phyloP scores from a whole-genome alignment of 2,329 filamentous ascomycete genomes.

The Alternaria metachromatica region DNA sequence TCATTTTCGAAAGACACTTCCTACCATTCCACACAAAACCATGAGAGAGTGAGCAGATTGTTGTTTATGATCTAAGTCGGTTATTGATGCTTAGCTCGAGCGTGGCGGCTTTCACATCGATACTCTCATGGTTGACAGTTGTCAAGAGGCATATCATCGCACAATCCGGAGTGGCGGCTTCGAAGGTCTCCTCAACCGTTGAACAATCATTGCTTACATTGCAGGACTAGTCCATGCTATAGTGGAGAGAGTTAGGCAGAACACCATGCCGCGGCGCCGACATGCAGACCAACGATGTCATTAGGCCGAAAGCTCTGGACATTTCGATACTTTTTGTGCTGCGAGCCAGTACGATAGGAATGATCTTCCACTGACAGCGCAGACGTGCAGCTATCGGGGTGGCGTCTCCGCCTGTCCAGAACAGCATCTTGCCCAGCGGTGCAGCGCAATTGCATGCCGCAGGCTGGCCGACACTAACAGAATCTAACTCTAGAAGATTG shows the following conservation, averaged over 20 bases:
- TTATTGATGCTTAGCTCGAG: conserved; percentile 31
- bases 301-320: conserved; percentile 9
- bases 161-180: not conserved
- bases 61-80: not conserved
- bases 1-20: not conserved
- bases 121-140: conserved; percentile 18
- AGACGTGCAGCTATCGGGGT: conserved; percentile 14
- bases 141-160: conserved; percentile 2
- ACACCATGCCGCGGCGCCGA: conserved; percentile 21
- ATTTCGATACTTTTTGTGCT: not conserved
- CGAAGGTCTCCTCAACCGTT: conserved; percentile 3
- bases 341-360: not conserved
- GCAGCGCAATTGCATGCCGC: conserved; percentile 15
- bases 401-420: conserved; percentile 14
- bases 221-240: conserved; percentile 25
- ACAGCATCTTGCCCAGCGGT: conserved; percentile 16
- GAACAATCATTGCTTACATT: conserved; percentile 27
- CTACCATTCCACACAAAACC: not conserved
- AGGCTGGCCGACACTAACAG: conserved; percentile 19
- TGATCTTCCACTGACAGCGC: conserved; percentile 6
- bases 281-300: conserved; percentile 24
- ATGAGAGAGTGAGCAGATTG: not conserved
- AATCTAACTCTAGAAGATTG: conserved; percentile 23
- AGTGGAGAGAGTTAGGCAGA: conserved; percentile 30
- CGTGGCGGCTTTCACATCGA: conserved; percentile 23